phyloP scores from a whole-genome alignment of 1,284 basidiomycete species.

The Trametes polyzona region DNA sequence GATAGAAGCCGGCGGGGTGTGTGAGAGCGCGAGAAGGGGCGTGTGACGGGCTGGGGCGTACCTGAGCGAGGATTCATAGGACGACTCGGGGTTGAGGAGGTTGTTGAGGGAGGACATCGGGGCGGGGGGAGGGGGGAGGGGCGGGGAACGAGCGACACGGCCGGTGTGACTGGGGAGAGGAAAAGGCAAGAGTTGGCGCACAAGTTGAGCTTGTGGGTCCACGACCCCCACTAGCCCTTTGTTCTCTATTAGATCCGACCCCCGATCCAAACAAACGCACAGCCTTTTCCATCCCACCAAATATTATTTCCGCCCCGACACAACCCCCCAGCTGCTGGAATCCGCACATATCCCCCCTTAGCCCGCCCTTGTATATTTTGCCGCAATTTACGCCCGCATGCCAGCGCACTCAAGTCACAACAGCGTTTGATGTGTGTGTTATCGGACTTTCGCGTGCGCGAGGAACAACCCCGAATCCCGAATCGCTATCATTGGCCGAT shows the following conservation, averaged over 20 bases:
- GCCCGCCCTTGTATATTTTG: slow-evolving; percentile 16
- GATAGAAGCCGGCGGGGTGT: slow-evolving; percentile 5
- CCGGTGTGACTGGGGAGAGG: slow-evolving; percentile 31
- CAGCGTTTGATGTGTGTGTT: slow-evolving; percentile 29
- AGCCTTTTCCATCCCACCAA: slow-evolving; percentile 16
- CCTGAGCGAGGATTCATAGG: slow-evolving; percentile 33
- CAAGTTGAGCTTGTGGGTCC: slow-evolving; percentile 43
- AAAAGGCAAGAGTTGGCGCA: slow-evolving; percentile 38
- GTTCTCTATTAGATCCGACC: slow-evolving; percentile 36
- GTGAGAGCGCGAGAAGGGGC: slow-evolving; percentile 14
- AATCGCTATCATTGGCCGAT: slow-evolving; percentile 19
- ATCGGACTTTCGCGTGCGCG: slow-evolving; percentile 25
- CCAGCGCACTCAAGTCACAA: slow-evolving; percentile 26
- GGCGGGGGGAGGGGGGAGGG: slow-evolving; percentile 19
- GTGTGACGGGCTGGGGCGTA: slow-evolving; percentile 16
- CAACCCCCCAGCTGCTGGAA: slow-evolving; percentile 4
- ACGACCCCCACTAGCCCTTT: slow-evolving; percentile 36
- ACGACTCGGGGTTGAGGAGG: slow-evolving; percentile 41
- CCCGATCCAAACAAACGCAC: slow-evolving; percentile 31
- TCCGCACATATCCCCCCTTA: neutral
- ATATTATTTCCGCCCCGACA: slow-evolving; percentile 7
- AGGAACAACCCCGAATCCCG: slow-evolving; percentile 23
- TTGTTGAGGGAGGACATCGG: slow-evolving; percentile 40
- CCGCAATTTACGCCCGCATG: slow-evolving; percentile 16
- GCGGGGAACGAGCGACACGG: slow-evolving; percentile 16